These are phyloP conservation scores for Mimosa bimucronata DNA, from an alignment of 306 rosid species.

Conservation along the genomic window DNA sequence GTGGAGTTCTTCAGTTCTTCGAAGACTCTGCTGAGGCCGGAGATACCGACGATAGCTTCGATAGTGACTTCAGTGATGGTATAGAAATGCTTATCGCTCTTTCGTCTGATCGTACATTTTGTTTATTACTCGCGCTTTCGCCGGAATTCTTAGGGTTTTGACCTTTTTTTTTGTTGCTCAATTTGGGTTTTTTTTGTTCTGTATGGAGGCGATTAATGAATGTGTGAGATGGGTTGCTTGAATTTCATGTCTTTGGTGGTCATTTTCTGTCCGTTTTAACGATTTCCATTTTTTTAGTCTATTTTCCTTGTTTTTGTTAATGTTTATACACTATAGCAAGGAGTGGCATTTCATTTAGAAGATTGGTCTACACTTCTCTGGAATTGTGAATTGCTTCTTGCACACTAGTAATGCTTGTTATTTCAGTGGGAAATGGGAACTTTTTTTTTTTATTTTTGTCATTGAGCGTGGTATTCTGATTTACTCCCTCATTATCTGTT, in stretches of 20 bases:
- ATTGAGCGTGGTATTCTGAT: no score
- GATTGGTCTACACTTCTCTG: neutral
- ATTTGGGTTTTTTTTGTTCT: no score
- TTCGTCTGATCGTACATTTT: neutral
- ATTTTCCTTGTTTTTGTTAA: neutral
- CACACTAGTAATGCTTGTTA: neutral
- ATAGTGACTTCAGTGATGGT: conserved; percentile 59
- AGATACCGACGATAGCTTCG: conserved; percentile 46
- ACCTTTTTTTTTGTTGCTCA: neutral
- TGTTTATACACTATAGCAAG: neutral
- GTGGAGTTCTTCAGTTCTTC: conserved; percentile 66
- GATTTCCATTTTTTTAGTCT: neutral
- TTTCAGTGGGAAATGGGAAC: neutral
- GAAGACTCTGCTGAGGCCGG: conserved; percentile 62
- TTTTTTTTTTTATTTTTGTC: neutral
- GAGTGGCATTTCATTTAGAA: neutral
- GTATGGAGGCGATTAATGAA: neutral
- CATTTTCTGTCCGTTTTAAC: no score
- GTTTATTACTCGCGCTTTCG: neutral
- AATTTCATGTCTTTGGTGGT: conserved; percentile 3
- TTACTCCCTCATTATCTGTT: neutral
- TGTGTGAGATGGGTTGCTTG: neutral
- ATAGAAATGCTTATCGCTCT: conserved; percentile 13
- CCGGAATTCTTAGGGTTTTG: conserved; percentile 40
- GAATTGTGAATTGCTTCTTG: neutral